Base-by-base conservation (phyloP, 2,329 filamentous ascomycete genomes). In the Orbilia oligospora region DNA sequence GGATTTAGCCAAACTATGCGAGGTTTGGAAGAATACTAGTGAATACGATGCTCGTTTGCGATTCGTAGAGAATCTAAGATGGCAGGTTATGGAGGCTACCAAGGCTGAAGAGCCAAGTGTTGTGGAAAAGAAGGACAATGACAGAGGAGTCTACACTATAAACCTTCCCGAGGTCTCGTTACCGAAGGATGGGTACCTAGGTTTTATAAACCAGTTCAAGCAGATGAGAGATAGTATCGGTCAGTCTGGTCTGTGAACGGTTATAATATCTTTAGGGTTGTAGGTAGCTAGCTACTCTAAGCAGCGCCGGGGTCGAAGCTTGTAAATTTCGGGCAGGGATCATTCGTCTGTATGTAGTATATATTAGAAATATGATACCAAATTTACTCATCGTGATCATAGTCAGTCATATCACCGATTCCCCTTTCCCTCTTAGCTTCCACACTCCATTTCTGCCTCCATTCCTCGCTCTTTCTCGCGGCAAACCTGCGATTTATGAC, bases 21-120 rank as follows among this genome's bases (percentile, higher is more conserved):
- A 86, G n/a, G 90, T 99, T 22, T 99, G 96, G 94, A 95, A 92
- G 83, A 94, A 94, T n/a, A 97, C 96, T 1, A 92, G 93, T 0
- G 96, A 99, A 85, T 96, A 98, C 84, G 97, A 93, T 85, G 93
- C 93, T 5, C 87, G 96, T 67, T 86, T 86, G 9, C 92, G 90
- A 82, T 94, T 97, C 83, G 91, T 99, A 18, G 95, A 98, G 80
- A 88, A 88, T 65, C 84, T 99, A 81, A 90, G 90, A 38, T 93
- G 90, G 86, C 88, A 93, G 84, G 93, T 97, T 0, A 94, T 97
- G 83, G 95, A 97, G 41, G 77, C 77, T 30, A 70, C 89, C 81
- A 85, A 84, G 80, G 88, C 89, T 81, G 88, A 89, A 72, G 85
- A 86, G 80, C 82, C 83, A 81, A 81, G 80, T 61, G 85, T 82